phyloP scores from a whole-genome alignment of 306 rosid genomes.

The Prunus kanzakura region DNA sequence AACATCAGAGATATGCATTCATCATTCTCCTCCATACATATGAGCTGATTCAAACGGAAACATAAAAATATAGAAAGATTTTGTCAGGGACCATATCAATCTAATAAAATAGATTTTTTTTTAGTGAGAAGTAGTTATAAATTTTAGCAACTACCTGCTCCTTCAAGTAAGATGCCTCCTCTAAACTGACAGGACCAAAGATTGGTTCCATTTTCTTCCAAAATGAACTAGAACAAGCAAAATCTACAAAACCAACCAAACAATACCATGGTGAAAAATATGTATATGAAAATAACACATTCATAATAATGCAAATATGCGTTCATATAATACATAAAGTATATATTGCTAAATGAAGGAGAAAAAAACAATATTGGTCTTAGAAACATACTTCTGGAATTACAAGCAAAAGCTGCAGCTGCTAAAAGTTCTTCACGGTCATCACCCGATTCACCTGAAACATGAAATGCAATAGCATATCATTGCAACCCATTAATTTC shows the following conservation, averaged over 20 bases:
- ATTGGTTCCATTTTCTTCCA: constrained; percentile 77
- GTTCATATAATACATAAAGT: background rate
- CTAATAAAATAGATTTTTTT: constrained; percentile 9
- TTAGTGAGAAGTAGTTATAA: constrained; percentile 1
- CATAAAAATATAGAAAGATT: constrained; percentile 9
- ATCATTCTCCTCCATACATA: constrained; percentile 47
- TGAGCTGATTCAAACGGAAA: constrained; percentile 42
- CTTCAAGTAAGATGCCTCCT: constrained; percentile 51
- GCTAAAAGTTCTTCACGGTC: constrained; percentile 66
- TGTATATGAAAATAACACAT: background rate
- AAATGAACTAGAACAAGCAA: constrained; percentile 65
- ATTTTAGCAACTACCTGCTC: constrained; percentile 50
- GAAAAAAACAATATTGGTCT: constrained; percentile 3
- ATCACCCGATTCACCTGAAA: constrained; percentile 65
- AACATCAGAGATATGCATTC: constrained; percentile 41
- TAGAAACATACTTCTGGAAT: constrained; percentile 59
- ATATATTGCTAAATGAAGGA: constrained; percentile 9
- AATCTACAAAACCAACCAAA: constrained; percentile 43
- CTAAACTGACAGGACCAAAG: constrained; percentile 56
- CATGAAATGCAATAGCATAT: constrained; percentile 25
- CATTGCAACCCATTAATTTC: constrained; percentile 9
- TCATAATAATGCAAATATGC: background rate
- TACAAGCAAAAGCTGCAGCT: constrained; percentile 73
- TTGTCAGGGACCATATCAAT: constrained; percentile 21
- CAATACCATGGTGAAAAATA: constrained; percentile 8